Conservation (phyloP, 768 basidiomycete species). For the Chalciporus pseudorubinellus region DNA sequence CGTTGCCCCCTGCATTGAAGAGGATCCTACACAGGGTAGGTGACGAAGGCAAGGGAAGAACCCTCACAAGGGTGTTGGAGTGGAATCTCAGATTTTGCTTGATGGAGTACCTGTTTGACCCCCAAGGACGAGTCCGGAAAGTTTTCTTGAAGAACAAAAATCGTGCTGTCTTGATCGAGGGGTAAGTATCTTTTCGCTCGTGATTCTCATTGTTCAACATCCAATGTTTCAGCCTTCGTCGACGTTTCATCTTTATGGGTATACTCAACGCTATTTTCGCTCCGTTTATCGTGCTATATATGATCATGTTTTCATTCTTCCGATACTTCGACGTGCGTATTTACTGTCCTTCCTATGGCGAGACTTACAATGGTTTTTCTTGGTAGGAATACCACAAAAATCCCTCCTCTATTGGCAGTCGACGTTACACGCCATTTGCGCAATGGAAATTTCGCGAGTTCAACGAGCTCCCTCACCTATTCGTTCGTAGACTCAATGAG, state of each 20-base stretch:
- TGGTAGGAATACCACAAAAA: constrained; percentile 96
- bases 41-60: constrained; percentile 64
- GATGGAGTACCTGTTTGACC: constrained; percentile 92
- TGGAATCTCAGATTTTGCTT: constrained; percentile 98
- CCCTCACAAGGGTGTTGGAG: constrained; percentile 86
- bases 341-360: not conserved
- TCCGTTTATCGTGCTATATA: constrained; percentile 95
- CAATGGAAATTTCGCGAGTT: constrained; percentile 99
- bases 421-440: constrained; percentile 91
- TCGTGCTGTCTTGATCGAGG: constrained; percentile 72
- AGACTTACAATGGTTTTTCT: not conserved
- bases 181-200: constrained; percentile 47
- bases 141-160: constrained; percentile 89
- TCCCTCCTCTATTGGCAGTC: constrained; percentile 89
- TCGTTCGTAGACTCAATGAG: constrained; percentile 79
- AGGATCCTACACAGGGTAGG: constrained; percentile 46
- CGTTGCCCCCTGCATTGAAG: constrained; percentile 62
- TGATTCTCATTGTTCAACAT: not conserved
- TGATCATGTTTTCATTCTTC: constrained; percentile 99
- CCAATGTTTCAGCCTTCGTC: constrained; percentile 53
- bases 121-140: constrained; percentile 85
- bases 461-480: constrained; percentile 95
- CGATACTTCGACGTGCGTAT: constrained; percentile 92
- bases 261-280: constrained; percentile 93
- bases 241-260: constrained; percentile 96